A percentile compares a stretch with the other conserved stretches of the same genome.
phyloP scores from a whole-genome alignment of 306 rosid genomes.

The Vachellia pachyceras region DNA sequence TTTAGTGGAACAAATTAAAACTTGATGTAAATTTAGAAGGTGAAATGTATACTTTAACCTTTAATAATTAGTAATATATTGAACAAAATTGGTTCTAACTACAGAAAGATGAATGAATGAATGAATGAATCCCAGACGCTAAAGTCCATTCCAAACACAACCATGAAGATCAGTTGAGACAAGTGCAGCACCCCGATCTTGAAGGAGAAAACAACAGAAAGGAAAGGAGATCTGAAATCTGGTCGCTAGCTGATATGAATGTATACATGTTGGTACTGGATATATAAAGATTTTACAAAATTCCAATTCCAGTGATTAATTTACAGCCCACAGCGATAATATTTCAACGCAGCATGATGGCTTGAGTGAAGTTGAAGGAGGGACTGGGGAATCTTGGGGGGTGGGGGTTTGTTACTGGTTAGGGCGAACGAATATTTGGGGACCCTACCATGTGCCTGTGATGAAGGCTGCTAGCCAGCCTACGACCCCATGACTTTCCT shows the following conservation, averaged over 20 bases:
- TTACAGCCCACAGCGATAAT: not conserved
- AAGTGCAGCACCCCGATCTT: not conserved
- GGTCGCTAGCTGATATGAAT: not conserved
- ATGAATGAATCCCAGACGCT: no score
- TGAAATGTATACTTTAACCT: no score
- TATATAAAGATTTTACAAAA: not conserved
- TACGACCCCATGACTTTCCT: not conserved
- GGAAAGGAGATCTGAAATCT: not conserved
- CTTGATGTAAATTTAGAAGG: no score
- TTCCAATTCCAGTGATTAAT: not conserved
- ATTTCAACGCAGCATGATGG: not conserved
- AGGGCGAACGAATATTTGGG: not conserved
- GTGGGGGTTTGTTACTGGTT: not conserved
- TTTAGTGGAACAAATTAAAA: no score
- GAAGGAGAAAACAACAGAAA: not conserved
- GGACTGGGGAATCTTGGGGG: not conserved
- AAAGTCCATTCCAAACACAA: no score
- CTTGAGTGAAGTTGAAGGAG: not conserved
- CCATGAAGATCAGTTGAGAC: not conserved
- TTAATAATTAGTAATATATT: no score
- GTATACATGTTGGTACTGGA: not conserved
- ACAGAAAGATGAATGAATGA: no score
- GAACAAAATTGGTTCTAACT: no score
- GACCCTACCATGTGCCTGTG: constrained; percentile 24
- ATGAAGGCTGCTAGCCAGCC: not conserved